Conservation (phyloP, 169 alveolate species). For the Sarcocystis neurona region DNA sequence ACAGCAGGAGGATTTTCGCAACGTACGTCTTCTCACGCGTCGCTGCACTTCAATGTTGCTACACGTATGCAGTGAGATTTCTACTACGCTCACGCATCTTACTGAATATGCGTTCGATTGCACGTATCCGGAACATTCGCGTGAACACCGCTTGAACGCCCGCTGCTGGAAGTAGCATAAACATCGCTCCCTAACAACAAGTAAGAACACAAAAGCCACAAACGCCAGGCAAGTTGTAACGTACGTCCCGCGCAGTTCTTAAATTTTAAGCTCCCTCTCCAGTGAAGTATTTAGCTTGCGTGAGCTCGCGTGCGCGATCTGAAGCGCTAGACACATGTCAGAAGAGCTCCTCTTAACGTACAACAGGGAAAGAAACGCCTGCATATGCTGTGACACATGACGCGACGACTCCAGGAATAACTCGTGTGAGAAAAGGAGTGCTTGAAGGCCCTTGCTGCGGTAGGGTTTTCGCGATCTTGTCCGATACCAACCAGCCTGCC, state of each 20-base stretch:
- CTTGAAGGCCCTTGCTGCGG: not conserved
- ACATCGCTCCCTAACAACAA: not conserved
- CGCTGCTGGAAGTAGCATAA: slow-evolving; percentile 3
- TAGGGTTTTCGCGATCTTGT: not conserved
- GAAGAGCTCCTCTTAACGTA: not conserved
- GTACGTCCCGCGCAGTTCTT: not conserved
- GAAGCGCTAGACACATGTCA: no score
- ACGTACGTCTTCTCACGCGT: no score
- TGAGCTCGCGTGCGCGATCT: no score
- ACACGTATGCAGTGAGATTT: no score
- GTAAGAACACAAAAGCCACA: not conserved
- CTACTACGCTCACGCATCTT: not conserved
- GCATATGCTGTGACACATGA: not conserved
- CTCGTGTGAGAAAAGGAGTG: not conserved
- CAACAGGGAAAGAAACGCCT: not conserved
- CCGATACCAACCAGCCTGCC: slow-evolving; percentile 23
- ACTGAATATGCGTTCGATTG: not conserved
- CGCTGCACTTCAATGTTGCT: no score
- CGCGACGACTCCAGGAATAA: not conserved
- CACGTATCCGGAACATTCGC: not conserved
- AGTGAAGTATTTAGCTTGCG: no score
- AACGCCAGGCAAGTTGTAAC: not conserved
- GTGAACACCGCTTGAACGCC: not conserved
- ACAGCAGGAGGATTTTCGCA: no score
- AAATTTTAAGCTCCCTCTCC: no score